These are phyloP conservation scores for Brasenia schreberi DNA, from an alignment of 164 flowering plant genomes.

Conservation along the genomic window DNA sequence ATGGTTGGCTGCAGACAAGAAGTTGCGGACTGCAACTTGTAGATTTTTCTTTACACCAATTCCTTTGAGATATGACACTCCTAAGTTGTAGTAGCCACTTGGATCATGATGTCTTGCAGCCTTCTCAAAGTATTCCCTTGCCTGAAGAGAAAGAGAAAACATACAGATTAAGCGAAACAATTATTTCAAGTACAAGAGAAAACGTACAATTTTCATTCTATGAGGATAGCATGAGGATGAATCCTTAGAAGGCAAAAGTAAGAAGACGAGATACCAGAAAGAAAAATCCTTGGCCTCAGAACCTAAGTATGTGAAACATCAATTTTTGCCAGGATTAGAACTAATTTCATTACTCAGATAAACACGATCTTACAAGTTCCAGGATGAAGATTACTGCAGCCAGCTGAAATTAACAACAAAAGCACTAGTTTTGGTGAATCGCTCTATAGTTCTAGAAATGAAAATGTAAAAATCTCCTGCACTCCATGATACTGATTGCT, in stretches of 20 bases:
- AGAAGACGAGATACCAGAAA: background rate
- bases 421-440: no score
- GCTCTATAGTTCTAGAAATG: no score
- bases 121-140: slow-evolving; percentile 85
- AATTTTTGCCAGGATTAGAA: no score
- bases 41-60: slow-evolving; percentile 82
- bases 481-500: no score
- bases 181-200: background rate
- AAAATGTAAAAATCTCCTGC: no score
- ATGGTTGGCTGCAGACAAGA: slow-evolving; percentile 62
- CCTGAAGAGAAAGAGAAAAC: slow-evolving; percentile 47
- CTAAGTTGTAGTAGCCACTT: slow-evolving; percentile 91
- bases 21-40: slow-evolving; percentile 42
- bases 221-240: background rate
- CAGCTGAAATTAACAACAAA: no score
- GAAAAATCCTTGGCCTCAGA: background rate
- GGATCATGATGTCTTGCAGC: slow-evolving; percentile 83
- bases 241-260: background rate
- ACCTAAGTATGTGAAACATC: background rate
- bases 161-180: background rate
- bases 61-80: slow-evolving; percentile 89
- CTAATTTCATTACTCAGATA: no score
- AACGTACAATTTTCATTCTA: no score
- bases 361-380: no score
- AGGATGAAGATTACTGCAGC: no score